Evolutionary conservation across 805 yeast species (phyloP), one percentile per base, ranked within the genome.

Genomic region (Kuraishia hungarica): DNA sequence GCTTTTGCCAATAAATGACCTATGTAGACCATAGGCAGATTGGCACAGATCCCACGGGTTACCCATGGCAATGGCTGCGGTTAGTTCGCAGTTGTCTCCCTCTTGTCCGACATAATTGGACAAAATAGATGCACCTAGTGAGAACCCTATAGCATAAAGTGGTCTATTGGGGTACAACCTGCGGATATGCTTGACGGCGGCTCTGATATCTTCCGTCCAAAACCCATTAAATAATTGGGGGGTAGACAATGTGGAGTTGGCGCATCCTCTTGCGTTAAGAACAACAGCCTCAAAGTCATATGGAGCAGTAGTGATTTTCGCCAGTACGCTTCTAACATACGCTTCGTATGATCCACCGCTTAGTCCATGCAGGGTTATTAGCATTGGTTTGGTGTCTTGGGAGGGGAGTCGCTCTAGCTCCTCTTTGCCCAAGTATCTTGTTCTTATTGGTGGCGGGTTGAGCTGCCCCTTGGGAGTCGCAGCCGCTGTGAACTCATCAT

Each of bases 341-440:
- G 87, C 76, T 65, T 89, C 96, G 58, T 85, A 87, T n/a, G 92
- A 84, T 0, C 96, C 94, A 5, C 96, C 96, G 1, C 88, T 84
- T 46, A 89, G 77, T 0, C 96, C 96, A 64, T 89, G 96, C 48
- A 87, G 68, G 2, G 81, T 70, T 29, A 89, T 77, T 19, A 86
- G 72, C 63, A 89, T 72, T 1, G 96, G 96, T 2, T 73, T 61
- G 2, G 73, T 60, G 20, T 70, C 71, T 17, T 55, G 72, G 48
- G 56, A 53, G 47, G 53, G 61, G 52, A 61, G 61, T 6, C 57
- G 56, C 0, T 59, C 66, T 50, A 79, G 59, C 64, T 86, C 93
- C 2, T 58, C 59, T 55, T 68, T 51, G 66, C 80, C 59, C 59
- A 82, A 71, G 57, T 77, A 81, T 55, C 89, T 68, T 1, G 89